phyloP scores from a whole-genome alignment of 2,329 filamentous ascomycete species.

The Aspergillus sojae region DNA sequence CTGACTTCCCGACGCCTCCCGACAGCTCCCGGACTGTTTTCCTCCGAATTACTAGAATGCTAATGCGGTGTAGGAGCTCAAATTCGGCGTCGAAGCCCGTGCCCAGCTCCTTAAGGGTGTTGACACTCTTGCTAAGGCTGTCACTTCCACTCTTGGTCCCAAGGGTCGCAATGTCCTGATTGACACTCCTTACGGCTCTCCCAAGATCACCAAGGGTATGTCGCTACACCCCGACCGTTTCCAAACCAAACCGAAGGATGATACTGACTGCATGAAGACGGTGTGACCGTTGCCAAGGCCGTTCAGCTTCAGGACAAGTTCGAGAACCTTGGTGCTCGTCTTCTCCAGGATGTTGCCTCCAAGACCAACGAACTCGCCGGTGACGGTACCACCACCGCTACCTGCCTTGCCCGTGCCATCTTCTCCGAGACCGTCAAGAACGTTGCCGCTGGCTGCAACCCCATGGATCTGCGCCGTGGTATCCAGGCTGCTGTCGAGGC shows the following conservation, averaged over 20 bases:
- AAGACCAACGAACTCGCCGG: slow-evolving; percentile 99
- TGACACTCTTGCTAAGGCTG: slow-evolving; percentile 93
- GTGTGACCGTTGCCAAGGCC: slow-evolving; percentile 86
- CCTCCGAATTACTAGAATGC: slow-evolving; percentile 22
- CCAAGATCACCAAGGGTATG: slow-evolving; percentile 99
- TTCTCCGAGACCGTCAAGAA: slow-evolving; percentile 99
- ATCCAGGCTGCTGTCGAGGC: slow-evolving; percentile 95
- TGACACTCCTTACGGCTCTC: slow-evolving; percentile 96
- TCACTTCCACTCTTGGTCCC: slow-evolving; percentile 92
- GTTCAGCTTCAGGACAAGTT: slow-evolving; percentile 97
- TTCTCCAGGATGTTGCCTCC: slow-evolving; percentile 96
- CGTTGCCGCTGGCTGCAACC: slow-evolving; percentile 98
- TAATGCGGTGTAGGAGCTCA: slow-evolving; percentile 71
- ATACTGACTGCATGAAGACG: slow-evolving; percentile 59
- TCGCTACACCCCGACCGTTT: slow-evolving; percentile 16
- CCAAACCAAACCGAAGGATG: neutral
- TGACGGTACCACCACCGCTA: slow-evolving; percentile 98
- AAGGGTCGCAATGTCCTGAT: slow-evolving; percentile 99
- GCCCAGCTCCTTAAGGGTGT: slow-evolving; percentile 89
- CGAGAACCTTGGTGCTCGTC: slow-evolving; percentile 95
- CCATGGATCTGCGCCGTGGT: slow-evolving; percentile 96
- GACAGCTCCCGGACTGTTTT: neutral
- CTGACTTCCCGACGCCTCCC: neutral
- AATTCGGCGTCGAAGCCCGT: slow-evolving; percentile 94
- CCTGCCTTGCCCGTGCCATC: slow-evolving; percentile 94